Conservation (phyloP, 2,329 filamentous ascomycete species). For the Fonsecaea pugnacius region DNA sequence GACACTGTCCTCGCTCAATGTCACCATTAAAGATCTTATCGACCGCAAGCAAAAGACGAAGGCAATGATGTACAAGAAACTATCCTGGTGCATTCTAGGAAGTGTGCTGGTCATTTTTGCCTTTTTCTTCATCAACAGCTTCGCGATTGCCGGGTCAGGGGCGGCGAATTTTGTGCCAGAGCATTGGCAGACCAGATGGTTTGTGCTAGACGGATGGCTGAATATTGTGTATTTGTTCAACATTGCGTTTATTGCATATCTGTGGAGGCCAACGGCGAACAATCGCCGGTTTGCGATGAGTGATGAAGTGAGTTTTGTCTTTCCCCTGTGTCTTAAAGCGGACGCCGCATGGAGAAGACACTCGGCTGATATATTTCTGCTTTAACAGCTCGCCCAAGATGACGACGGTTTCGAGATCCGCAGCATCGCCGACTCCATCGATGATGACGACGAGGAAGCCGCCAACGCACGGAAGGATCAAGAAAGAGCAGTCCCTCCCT, state of each 20-base stretch:
- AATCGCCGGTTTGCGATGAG: slow-evolving; percentile 98
- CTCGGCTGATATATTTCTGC: slow-evolving; percentile 15
- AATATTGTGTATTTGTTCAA: slow-evolving; percentile 96
- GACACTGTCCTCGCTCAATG: slow-evolving; percentile 93
- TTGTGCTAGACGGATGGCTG: slow-evolving; percentile 94
- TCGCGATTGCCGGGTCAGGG: slow-evolving; percentile 83
- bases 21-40: slow-evolving; percentile 93
- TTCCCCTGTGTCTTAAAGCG: neutral
- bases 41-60: slow-evolving; percentile 94
- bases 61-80: slow-evolving; percentile 93
- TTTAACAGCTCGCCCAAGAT: slow-evolving; percentile 79
- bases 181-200: slow-evolving; percentile 98
- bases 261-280: slow-evolving; percentile 96
- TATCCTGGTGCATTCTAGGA: slow-evolving; percentile 95
- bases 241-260: slow-evolving; percentile 88
- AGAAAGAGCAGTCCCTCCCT: slow-evolving; percentile 31
- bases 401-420: slow-evolving; percentile 98
- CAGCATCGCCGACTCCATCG: slow-evolving; percentile 73
- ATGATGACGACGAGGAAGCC: slow-evolving; percentile 41
- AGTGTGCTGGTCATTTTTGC: slow-evolving; percentile 95
- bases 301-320: slow-evolving; percentile 69
- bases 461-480: slow-evolving; percentile 44
- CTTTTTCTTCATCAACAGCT: slow-evolving; percentile 98
- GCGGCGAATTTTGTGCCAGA: slow-evolving; percentile 91
- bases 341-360: neutral